Evolutionary conservation across 305 asterid species (phyloP).

Genomic region (Plantago coronopus): DNA sequence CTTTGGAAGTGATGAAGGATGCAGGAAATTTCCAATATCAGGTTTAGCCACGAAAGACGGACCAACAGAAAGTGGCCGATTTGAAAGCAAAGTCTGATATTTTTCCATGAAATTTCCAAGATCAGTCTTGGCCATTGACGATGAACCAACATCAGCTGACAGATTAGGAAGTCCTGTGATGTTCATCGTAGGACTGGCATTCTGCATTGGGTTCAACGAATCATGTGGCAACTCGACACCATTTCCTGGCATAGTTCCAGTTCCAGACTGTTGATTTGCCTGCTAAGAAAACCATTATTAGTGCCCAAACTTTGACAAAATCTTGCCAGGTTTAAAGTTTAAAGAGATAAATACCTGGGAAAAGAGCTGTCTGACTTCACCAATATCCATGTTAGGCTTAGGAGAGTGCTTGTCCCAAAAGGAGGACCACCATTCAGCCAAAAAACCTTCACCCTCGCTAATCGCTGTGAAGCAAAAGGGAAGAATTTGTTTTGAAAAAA

Average conservation of each 20-base stretch:
- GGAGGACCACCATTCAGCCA: conserved; percentile 51
- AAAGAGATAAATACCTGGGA: conserved; percentile 26
- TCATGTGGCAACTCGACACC: conserved; percentile 19
- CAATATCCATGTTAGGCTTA: conserved; percentile 1
- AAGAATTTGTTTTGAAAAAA: neutral
- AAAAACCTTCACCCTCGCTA: conserved; percentile 37
- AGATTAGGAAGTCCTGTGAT: neutral
- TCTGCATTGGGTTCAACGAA: conserved; percentile 17
- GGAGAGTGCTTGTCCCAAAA: conserved; percentile 35
- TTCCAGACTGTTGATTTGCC: conserved; percentile 19
- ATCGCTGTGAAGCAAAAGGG: conserved; percentile 23
- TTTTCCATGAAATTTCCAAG: conserved; percentile 13
- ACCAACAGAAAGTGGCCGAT: neutral
- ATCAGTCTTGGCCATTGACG: conserved; percentile 13
- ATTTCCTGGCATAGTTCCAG: conserved; percentile 13
- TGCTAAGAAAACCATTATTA: conserved; percentile 16
- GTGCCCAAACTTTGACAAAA: neutral
- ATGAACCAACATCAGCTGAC: neutral
- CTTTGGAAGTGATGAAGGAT: conserved; percentile 7
- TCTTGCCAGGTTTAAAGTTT: conserved; percentile 7
- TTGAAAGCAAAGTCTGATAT: conserved; percentile 7
- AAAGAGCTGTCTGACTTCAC: conserved; percentile 13
- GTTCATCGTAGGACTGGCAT: conserved; percentile 1
- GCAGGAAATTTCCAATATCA: conserved; percentile 13
- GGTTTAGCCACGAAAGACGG: conserved; percentile 12